phyloP scores from a whole-genome alignment of 2,329 filamentous ascomycete genomes.

The Neofusicoccum cordaticola region DNA sequence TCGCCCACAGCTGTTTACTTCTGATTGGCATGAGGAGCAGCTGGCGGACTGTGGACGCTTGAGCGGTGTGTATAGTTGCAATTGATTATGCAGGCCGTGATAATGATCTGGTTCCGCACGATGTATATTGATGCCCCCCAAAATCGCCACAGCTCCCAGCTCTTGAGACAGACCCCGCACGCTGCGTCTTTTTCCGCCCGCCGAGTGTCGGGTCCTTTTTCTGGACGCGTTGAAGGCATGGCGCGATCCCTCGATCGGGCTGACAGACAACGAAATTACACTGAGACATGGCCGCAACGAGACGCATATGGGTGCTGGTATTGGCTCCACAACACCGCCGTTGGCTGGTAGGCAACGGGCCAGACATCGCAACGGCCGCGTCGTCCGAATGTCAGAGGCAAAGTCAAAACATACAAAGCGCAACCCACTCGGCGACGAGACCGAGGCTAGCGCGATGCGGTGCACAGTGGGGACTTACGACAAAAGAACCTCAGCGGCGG shows the following conservation, averaged over 20 bases:
- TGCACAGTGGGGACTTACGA: background rate
- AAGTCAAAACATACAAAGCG: background rate
- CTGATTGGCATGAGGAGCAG: background rate
- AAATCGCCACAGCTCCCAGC: background rate
- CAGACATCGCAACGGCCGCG: background rate
- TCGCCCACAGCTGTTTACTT: background rate
- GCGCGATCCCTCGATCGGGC: background rate
- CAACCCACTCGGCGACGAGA: constrained; percentile 1
- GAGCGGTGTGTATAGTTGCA: background rate
- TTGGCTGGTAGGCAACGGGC: background rate
- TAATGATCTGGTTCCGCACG: background rate
- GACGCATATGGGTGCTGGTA: background rate
- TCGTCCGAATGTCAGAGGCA: background rate
- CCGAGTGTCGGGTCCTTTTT: background rate
- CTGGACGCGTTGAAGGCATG: background rate
- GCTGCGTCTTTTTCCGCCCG: background rate
- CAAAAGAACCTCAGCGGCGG: background rate
- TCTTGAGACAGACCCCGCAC: background rate
- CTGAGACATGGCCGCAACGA: background rate
- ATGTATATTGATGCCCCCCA: background rate
- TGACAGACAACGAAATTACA: background rate
- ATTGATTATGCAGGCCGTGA: background rate
- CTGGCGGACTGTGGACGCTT: background rate
- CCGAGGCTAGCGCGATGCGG: constrained; percentile 7
- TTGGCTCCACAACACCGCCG: background rate